Evolutionary conservation across 495 filamentous ascomycete species (phyloP), one percentile per base, ranked within the genome.

Genomic region (Annulohypoxylon nitens): DNA sequence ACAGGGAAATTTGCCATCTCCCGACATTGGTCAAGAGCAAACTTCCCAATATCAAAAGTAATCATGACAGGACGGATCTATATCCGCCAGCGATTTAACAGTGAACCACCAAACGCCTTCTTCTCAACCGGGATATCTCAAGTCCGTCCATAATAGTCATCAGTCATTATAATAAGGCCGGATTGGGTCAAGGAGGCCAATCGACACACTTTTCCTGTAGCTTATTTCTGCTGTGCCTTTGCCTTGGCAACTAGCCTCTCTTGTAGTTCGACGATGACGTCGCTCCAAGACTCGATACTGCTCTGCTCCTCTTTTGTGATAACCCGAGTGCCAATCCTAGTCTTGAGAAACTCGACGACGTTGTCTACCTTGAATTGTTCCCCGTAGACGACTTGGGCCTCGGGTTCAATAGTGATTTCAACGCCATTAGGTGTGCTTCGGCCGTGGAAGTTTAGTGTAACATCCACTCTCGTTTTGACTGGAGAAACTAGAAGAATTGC

Each of bases 301-400:
- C 69, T 76, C 4, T 73, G 59, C 47, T 74, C 67, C 30, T 78
- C 81, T 25, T 64, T 78, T 26, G 84, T 80, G 9, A 73, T 54
- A 0, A 81, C 76, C 8, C 36, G 57, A 55, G 75, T 73, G 14
- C 86, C 86, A 48, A 89, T 76, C 67, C 81, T 85, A 34, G 77
- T 80, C 26, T 78, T 70, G 48, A 92, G 73, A 67, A 90, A 92
- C 55, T 90, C 88, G 30, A 67, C 80, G 83, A 93, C 89, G 75
- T 90, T 91, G 20, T 80, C 84, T 75, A 84, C 85, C 55, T 88
- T 89, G 69, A 91, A 91, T 62, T 80, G 81, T 76, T 93, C 90
- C 0, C 91, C 91, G 78, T 93, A 93, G 6, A 88, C 84, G 2
- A 92, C 87, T 58, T 77, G 79, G 1, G 85, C 90, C 37, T 78